Base-by-base conservation (phyloP, 768 basidiomycete genomes). In the Pleurotus salmoneostramineus region DNA sequence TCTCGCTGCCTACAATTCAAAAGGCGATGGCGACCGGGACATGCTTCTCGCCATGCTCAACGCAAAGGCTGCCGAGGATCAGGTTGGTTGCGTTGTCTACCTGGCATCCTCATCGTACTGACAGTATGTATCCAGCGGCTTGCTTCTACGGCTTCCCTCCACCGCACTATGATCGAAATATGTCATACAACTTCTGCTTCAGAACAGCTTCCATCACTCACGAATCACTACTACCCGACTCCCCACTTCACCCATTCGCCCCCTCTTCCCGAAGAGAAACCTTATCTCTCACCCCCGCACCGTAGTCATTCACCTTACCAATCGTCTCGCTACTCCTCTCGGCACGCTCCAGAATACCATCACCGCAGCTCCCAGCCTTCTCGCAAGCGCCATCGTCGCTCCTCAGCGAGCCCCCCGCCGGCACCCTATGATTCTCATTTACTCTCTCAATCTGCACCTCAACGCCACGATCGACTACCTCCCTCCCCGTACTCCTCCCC, bases 21-120 rank as follows among this genome's bases (percentile, higher is more conserved):
- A 87, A 66, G 95, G 95, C 60, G 91, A 95, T 60, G 94, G 93
- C 44, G 95, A 97, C 77, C 81, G 94, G 21, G 93, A 95, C 54
- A 89, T 95, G 84, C 78, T 97, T 17, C 79, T 96, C 36, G 84
- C 92, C 63, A 90, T 97, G 82, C 78, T 97, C 50, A 93, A 89
- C 60, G 93, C 94, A 66, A 97, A 97, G 77, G 83, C 86, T 47
- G 88, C 95, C 10, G 95, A 97, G 69, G 95, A 97, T 68, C 90
- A 96, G 83, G 93, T 92, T 62, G 43, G 83, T 66, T 54, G 60
- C 52, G 50, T 57, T 49, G 55, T 43, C 35, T 58, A 56, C 27
- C 42, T 15, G 50, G 50, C 50, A 31, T 27, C 47, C 51, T 21
- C 55, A 48, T 60, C 50, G 56, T 46, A 55, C 52, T 56, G 46